A percentile compares a stretch with the other conserved stretches of the same genome.
phyloP scores from a whole-genome alignment of 2,329 filamentous ascomycete genomes.

The Aspergillus sp. region DNA sequence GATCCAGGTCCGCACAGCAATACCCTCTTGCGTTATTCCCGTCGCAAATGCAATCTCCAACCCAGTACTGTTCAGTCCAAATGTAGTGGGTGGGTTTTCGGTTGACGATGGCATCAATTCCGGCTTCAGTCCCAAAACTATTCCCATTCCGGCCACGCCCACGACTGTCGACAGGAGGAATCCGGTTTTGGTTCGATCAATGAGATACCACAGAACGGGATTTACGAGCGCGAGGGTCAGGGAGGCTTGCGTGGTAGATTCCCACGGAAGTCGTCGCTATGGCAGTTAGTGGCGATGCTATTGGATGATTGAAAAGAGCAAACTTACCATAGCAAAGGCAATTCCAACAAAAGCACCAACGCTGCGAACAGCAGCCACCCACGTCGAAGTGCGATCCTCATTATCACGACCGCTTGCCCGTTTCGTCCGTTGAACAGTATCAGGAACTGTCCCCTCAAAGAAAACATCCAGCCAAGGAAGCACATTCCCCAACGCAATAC shows the following conservation, averaged over 20 bases:
- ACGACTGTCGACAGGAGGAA: slow-evolving; percentile 71
- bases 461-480: slow-evolving; percentile 77
- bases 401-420: slow-evolving; percentile 19
- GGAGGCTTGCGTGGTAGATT: slow-evolving; percentile 89
- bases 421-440: slow-evolving; percentile 17
- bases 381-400: slow-evolving; percentile 39
- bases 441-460: slow-evolving; percentile 54
- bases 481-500: slow-evolving; percentile 68
- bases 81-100: slow-evolving; percentile 23
- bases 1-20: slow-evolving; percentile 73
- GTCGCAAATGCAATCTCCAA: slow-evolving; percentile 25
- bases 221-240: slow-evolving; percentile 84
- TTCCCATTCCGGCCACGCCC: slow-evolving; percentile 64
- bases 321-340: slow-evolving; percentile 73
- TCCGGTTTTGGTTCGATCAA: slow-evolving; percentile 82
- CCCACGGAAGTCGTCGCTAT: slow-evolving; percentile 83
- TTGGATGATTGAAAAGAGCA: slow-evolving; percentile 1
- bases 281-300: slow-evolving; percentile 7
- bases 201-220: slow-evolving; percentile 89
- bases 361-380: slow-evolving; percentile 65
- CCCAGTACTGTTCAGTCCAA: slow-evolving; percentile 21
- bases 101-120: slow-evolving; percentile 67
- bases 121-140: slow-evolving; percentile 69
- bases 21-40: slow-evolving; percentile 45
- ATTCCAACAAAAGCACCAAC: slow-evolving; percentile 67